Evolutionary conservation across 176 grass and related monocot genomes (phyloP), one percentile per base, ranked within the genome.

Genomic region (Saccharum spontaneum): DNA sequence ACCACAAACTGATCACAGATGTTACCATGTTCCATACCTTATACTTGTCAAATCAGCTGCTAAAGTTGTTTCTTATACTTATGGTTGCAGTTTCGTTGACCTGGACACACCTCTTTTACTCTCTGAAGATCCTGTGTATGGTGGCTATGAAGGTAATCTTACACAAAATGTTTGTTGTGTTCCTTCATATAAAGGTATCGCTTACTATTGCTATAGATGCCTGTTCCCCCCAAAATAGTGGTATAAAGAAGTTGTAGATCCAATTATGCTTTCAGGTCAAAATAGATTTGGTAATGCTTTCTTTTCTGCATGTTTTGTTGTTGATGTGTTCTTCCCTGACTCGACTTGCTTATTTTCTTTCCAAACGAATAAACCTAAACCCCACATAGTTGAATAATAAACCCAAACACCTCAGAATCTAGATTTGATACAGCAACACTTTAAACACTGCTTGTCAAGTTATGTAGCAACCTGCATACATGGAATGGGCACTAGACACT

Each of bases 51-150:
- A 65, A 52, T 55, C n/a, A 37, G 37, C 15, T 10, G 17, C 37
- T 85, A 23, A 73, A 60, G 72, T 87, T 62, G 45, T 64, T 49
- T 17, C 55, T 11, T 12, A 39, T 55, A 69, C 65, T 89, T 76
- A 45, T 77, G 60, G 24, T 49, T 94, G 67, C 79, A 99, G 97
- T 90, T 99, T 96, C 83, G 40, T 99, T 88, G 97, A 99, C 81
- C 90, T 99, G 71, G 97, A 94, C 81, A 96, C 97, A 16, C 93
- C 97, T 48, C 91, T 96, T 81, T 85, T 99, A 39, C 73, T 99
- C 41, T 89, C 91, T 7, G 91, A 99, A 66, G 97, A 99, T 94
- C 97, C 91, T 76, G 97, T 99, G 0, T 87, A 90, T 30, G 90
- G 90, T 8, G 91, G 97, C 61, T 99, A 96, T 88, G 88, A 99